phyloP scores from a whole-genome alignment of 139 green algal species.

The Yamagishiella unicocca region DNA sequence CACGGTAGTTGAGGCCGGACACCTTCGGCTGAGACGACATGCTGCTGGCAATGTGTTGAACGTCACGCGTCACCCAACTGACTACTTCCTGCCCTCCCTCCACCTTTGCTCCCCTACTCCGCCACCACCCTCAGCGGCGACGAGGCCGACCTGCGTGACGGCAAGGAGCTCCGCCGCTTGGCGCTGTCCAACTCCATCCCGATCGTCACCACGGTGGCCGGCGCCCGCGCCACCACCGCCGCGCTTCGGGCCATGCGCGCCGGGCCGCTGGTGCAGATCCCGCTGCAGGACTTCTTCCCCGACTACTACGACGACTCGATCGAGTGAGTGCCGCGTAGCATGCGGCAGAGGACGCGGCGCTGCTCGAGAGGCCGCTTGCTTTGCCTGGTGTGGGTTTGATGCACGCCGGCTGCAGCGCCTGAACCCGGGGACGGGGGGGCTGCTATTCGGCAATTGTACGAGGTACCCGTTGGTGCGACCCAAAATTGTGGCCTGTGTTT shows the following conservation, averaged over 20 bases:
- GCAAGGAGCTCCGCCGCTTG: constrained; percentile 91
- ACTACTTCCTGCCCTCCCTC: not conserved
- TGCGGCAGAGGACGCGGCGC: not conserved
- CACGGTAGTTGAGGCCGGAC: too few relatives aligned
- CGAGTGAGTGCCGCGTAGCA: constrained; percentile 22
- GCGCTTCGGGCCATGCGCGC: constrained; percentile 87
- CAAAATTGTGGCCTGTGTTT: not conserved
- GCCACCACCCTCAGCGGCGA: constrained; percentile 74
- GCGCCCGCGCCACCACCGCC: constrained; percentile 83
- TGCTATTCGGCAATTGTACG: too few relatives aligned
- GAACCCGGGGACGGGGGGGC: too few relatives aligned
- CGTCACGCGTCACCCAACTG: not conserved
- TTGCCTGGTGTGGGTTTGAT: not conserved
- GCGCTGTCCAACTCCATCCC: constrained; percentile 87
- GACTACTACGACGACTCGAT: constrained; percentile 66
- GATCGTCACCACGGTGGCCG: constrained; percentile 96
- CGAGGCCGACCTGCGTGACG: constrained; percentile 91
- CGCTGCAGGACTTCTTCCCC: constrained; percentile 76
- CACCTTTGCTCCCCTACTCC: not conserved
- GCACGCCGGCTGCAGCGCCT: too few relatives aligned
- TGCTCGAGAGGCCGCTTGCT: not conserved
- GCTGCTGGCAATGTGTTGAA: too few relatives aligned
- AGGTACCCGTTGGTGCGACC: not conserved
- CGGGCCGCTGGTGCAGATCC: constrained; percentile 83
- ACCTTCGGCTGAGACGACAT: too few relatives aligned